phyloP scores from a whole-genome alignment of 1,284 basidiomycete species.

The Leccinum glutinopallens region DNA sequence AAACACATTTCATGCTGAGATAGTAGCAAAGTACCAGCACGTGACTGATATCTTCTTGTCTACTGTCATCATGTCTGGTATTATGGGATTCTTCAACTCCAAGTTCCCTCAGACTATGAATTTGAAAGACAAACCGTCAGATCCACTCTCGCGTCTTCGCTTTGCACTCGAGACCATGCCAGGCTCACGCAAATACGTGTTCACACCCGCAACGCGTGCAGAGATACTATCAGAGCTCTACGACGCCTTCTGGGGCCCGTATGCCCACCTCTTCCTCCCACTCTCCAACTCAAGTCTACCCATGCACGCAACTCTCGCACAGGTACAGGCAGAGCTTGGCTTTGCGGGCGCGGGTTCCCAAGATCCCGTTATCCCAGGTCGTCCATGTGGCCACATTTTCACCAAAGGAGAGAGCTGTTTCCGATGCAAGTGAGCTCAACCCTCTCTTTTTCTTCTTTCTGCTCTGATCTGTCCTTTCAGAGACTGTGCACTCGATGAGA shows the following conservation, averaged over 20 bases:
- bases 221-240: conserved; percentile 81
- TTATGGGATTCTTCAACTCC: conserved; percentile 50
- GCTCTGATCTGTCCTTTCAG: conserved; percentile 41
- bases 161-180: conserved; percentile 80
- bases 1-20: too few relatives aligned
- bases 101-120: conserved; percentile 55
- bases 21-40: not conserved
- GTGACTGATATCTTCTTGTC: not conserved
- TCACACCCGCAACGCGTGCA: conserved; percentile 67
- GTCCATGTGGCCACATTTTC: conserved; percentile 77
- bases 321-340: conserved; percentile 60
- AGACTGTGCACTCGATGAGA: conserved; percentile 88
- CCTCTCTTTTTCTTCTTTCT: not conserved
- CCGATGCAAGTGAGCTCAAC: conserved; percentile 79
- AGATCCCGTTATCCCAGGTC: conserved; percentile 60
- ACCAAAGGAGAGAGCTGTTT: conserved; percentile 87
- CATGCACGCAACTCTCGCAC: conserved; percentile 60
- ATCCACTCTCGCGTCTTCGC: conserved; percentile 68
- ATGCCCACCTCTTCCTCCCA: conserved; percentile 69
- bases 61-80: conserved; percentile 38
- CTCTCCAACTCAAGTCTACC: conserved; percentile 61
- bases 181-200: conserved; percentile 71
- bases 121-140: conserved; percentile 51
- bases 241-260: conserved; percentile 75
- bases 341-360: conserved; percentile 59